phyloP scores from a whole-genome alignment of 2,329 filamentous ascomycete species.

The Helminthosporium solani region DNA sequence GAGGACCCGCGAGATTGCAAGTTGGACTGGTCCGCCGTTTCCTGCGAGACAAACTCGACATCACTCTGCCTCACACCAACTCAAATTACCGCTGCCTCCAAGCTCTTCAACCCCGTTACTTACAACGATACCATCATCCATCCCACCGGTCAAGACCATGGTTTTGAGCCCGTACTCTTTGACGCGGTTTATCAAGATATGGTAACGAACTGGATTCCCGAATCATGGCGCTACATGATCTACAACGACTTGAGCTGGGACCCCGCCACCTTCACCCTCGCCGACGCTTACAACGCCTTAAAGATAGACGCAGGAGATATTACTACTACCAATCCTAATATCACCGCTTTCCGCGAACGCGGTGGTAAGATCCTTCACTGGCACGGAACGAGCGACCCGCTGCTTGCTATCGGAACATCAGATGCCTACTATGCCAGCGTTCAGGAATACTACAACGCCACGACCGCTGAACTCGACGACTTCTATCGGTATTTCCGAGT shows the following conservation, averaged over 20 bases:
- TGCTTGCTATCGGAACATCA: conserved; percentile 6
- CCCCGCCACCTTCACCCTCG: conserved; percentile 32
- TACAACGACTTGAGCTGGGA: conserved; percentile 44
- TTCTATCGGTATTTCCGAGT: conserved; percentile 52
- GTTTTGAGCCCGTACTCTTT: conserved; percentile 7
- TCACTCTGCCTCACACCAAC: conserved; percentile 28
- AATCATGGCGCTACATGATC: conserved; percentile 48
- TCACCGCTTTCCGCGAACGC: conserved; percentile 16
- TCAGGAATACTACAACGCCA: conserved; percentile 37
- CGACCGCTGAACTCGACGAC: conserved; percentile 30
- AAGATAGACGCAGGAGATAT: conserved; percentile 18
- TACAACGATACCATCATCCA: conserved; percentile 4
- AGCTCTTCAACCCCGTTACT: conserved; percentile 24
- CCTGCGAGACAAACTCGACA: conserved; percentile 8
- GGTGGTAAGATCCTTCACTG: conserved; percentile 24
- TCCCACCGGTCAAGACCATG: conserved; percentile 4
- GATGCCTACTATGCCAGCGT: conserved; percentile 48
- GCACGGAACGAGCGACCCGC: conserved; percentile 18
- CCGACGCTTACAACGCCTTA: conserved; percentile 31
- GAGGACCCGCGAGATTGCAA: conserved; percentile 42
- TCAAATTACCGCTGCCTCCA: conserved; percentile 23
- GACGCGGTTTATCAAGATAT: conserved; percentile 38
- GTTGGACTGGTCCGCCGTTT: conserved; percentile 12
- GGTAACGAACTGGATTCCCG: conserved; percentile 19
- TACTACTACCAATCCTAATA: conserved; percentile 13